Percentiles rank a stretch among this genome's conserved stretches.
phyloP scores from a whole-genome alignment of 2,329 filamentous ascomycete species.

The Fusarium proliferatum region DNA sequence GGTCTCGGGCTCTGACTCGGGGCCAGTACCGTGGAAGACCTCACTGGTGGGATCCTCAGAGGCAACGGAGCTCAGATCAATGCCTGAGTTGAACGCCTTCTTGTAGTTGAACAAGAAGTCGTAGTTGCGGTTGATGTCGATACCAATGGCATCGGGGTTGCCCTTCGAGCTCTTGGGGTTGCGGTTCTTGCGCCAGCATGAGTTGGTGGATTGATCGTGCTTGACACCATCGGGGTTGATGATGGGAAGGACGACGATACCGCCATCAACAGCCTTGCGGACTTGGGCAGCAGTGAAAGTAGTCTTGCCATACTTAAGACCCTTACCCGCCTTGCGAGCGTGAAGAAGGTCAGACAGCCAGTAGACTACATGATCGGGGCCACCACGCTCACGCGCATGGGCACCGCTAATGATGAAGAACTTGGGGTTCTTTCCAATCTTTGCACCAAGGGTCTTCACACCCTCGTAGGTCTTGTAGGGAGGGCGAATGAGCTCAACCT shows the following conservation, averaged over 20 bases:
- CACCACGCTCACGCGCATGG: constrained; percentile 69
- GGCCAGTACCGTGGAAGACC: constrained; percentile 61
- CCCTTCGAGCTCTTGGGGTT: constrained; percentile 54
- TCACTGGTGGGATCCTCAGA: constrained; percentile 56
- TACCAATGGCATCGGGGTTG: constrained; percentile 52
- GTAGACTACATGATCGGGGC: constrained; percentile 66
- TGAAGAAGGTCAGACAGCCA: constrained; percentile 67
- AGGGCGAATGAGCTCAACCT: constrained; percentile 54
- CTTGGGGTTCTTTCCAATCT: constrained; percentile 58
- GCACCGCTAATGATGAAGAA: constrained; percentile 65
- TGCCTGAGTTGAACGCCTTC: constrained; percentile 54
- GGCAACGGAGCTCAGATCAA: constrained; percentile 51
- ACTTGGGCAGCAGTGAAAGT: constrained; percentile 65
- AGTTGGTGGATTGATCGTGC: constrained; percentile 61
- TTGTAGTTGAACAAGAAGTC: constrained; percentile 67
- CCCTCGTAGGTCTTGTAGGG: constrained; percentile 59
- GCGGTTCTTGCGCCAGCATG: constrained; percentile 68
- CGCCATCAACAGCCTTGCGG: constrained; percentile 60
- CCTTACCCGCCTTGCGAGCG: constrained; percentile 60
- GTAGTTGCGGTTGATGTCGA: constrained; percentile 69
- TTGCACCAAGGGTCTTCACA: constrained; percentile 53
- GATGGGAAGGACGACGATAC: constrained; percentile 65
- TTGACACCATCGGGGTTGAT: constrained; percentile 66
- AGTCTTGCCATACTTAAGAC: constrained; percentile 63
- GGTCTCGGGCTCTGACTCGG: constrained; percentile 68